These are phyloP conservation scores for Cladosporium sp. DNA, from an alignment of 2,329 filamentous ascomycete genomes.

Conservation along the genomic window DNA sequence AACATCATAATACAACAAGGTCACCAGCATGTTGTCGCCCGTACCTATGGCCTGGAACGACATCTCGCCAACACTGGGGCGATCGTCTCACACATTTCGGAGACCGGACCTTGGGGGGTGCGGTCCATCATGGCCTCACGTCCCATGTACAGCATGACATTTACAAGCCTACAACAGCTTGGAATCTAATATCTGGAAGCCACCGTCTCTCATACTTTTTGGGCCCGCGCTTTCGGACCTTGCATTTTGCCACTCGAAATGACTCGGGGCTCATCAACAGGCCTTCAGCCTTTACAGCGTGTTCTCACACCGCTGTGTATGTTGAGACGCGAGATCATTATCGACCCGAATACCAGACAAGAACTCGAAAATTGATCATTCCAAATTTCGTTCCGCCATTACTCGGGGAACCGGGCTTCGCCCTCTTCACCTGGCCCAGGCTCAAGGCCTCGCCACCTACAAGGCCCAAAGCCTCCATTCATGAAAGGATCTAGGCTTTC, in stretches of 20 bases:
- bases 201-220: neutral
- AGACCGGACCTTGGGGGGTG: neutral
- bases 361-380: neutral
- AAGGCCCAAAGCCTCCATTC: neutral
- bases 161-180: neutral
- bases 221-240: neutral
- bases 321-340: neutral
- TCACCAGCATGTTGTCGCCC: neutral
- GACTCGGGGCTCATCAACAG: neutral
- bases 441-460: constrained; percentile 6
- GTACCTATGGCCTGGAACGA: neutral
- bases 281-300: neutral
- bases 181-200: neutral
- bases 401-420: constrained; percentile 10
- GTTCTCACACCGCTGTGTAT: neutral
- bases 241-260: neutral
- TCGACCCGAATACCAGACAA: neutral
- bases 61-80: neutral
- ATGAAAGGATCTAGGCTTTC: neutral
- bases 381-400: neutral
- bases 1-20: neutral
- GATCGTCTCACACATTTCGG: neutral
- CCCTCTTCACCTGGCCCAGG: neutral
- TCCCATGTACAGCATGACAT: neutral
- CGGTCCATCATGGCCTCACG: neutral